Base-by-base conservation (phyloP, 352 stramenopile species). In the Phytophthora pluvialis region DNA sequence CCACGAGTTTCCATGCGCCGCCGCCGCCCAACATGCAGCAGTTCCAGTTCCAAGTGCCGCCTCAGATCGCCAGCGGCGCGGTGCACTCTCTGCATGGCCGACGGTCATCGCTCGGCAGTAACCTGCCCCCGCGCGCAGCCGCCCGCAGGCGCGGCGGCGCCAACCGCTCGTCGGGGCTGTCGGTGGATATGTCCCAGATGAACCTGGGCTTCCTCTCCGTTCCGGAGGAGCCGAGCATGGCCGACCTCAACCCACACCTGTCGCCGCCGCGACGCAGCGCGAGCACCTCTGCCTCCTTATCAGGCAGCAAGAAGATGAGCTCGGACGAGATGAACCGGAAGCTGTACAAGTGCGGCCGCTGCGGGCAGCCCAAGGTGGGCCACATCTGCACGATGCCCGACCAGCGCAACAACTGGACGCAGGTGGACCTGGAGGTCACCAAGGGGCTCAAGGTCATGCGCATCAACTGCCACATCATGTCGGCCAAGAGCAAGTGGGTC, bases 381-480 rank as follows among this genome's bases (percentile, higher is more conserved):
- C 87, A 95, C 58, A 83, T 94, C 42, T 95, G 87, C 64, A 93
- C 86, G 8, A 91, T 94, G 80, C 86, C 86, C 13, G 86, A 94
- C 48, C 74, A 91, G 54, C 83, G 86, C 54, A 94, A 94, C 70
- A 94, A 94, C 70, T 93, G 86, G 83, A 86, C 83, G 39, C 86
- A 94, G 48, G 80, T 81, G 57, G 81, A 93, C 53, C 48, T 91
- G 21, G 80, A 91, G 39, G 84, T 93, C 44, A 93, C 81, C 38
- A 90, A 91, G 69, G 83, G 83, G 11, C 68, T 87, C 47, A 93
- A 90, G 61, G 60, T 90, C 44, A 78, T 84, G 73, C 84, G 81
- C 36, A 74, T 84, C 28, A 93, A 89, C 66, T 90, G 80, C 71
- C 80, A 89, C 63, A 87, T 91, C 42, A 65, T 93, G 64, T 68